phyloP scores from a whole-genome alignment of 768 basidiomycete genomes.

The Kwoniella mangroviensis region DNA sequence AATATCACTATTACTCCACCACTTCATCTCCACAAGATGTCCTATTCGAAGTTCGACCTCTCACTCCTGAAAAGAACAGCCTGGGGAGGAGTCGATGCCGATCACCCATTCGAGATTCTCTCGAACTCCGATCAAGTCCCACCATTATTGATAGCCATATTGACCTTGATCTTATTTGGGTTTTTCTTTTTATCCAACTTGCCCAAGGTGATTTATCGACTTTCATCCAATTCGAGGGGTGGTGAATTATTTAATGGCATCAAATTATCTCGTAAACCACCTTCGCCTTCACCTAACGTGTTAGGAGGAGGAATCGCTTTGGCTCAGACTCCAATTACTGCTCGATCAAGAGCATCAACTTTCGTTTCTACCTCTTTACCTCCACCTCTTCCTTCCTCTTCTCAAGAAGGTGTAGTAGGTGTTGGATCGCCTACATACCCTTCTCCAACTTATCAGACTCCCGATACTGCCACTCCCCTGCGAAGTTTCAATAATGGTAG shows the following conservation, averaged over 20 bases:
- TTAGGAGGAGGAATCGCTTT: slow-evolving; percentile 8
- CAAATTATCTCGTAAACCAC: slow-evolving; percentile 11
- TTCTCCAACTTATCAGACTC: slow-evolving; percentile 17
- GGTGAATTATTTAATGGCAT: slow-evolving; percentile 15
- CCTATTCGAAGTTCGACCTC: not conserved
- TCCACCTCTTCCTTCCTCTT: not conserved
- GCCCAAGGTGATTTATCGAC: slow-evolving; percentile 3
- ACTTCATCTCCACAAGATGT: not conserved
- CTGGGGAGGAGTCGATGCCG: slow-evolving; percentile 18
- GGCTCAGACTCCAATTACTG: slow-evolving; percentile 14
- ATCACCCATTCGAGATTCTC: slow-evolving; percentile 17
- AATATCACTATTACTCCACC: not conserved
- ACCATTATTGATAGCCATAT: not conserved
- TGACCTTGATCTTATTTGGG: not conserved
- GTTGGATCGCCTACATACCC: slow-evolving; percentile 13
- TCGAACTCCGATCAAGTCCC: slow-evolving; percentile 18
- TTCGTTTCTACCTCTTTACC: not conserved
- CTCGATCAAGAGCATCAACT: slow-evolving; percentile 6
- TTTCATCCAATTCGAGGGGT: slow-evolving; percentile 2
- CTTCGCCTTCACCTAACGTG: slow-evolving; percentile 3
- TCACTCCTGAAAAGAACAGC: not conserved
- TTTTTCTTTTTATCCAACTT: slow-evolving; percentile 12
- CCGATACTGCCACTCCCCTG: slow-evolving; percentile 7
- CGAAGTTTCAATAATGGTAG: slow-evolving; percentile 5
- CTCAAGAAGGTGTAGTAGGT: not conserved